These are phyloP conservation scores for Clarireedia paspali DNA, from an alignment of 2,329 filamentous ascomycete genomes.

Conservation along the genomic window DNA sequence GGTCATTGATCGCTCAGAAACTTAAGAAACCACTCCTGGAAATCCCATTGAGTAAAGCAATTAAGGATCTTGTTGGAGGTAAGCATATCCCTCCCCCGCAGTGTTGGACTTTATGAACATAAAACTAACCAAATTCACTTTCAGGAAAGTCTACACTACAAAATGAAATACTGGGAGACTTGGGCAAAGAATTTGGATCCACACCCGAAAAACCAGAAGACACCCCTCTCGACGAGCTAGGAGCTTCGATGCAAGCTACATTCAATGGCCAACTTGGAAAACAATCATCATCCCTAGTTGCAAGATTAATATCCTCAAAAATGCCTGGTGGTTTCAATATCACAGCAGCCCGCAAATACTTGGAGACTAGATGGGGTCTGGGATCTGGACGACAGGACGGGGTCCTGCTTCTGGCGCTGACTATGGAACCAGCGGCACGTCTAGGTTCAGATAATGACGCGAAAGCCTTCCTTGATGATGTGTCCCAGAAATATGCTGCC, in stretches of 20 bases:
- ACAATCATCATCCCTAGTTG: conserved; percentile 87
- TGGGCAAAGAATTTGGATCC: conserved; percentile 97
- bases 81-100: conserved; percentile 31
- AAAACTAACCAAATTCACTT: conserved; percentile 15
- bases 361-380: conserved; percentile 90
- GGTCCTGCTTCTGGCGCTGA: conserved; percentile 78
- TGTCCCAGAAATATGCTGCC: conserved; percentile 81
- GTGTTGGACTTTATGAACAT: conserved; percentile 7
- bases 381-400: conserved; percentile 83
- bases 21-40: conserved; percentile 89
- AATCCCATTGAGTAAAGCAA: conserved; percentile 88
- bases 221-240: conserved; percentile 88
- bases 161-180: conserved; percentile 95
- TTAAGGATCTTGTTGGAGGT: conserved; percentile 98
- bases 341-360: conserved; percentile 86
- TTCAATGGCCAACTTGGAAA: conserved; percentile 98
- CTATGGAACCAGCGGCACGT: conserved; percentile 84
- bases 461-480: conserved; percentile 84
- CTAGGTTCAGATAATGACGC: conserved; percentile 84
- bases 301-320: conserved; percentile 93
- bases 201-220: conserved; percentile 98
- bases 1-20: conserved; percentile 89
- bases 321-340: conserved; percentile 99
- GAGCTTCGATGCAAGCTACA: conserved; percentile 93
- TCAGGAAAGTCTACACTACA: conserved; percentile 95